These are phyloP conservation scores for Ceratobasidium sp. DNA, from an alignment of 1,284 basidiomycete genomes.

Conservation along the genomic window DNA sequence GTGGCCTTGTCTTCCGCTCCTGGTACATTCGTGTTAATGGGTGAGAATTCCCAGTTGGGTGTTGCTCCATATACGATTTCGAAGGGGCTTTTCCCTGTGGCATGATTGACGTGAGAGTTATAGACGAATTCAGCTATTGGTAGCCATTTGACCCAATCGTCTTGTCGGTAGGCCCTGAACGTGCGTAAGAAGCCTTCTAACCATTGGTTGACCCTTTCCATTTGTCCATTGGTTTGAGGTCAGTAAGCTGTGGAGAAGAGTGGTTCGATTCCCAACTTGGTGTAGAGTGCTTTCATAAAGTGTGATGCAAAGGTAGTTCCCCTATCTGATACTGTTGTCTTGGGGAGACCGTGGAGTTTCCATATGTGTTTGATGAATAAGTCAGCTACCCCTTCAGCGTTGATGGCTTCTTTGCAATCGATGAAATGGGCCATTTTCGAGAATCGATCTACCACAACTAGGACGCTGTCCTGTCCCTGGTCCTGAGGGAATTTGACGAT, in stretches of 20 bases:
- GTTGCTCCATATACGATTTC: too few relatives aligned
- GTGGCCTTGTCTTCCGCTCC: too few relatives aligned
- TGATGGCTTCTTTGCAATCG: slow-evolving; percentile 23
- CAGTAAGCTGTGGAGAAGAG: slow-evolving; percentile 48
- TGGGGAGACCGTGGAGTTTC: slow-evolving; percentile 42
- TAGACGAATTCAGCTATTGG: too few relatives aligned
- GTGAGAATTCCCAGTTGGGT: too few relatives aligned
- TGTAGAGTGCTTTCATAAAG: slow-evolving; percentile 46
- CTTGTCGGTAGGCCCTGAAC: too few relatives aligned
- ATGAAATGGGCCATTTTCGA: slow-evolving; percentile 50
- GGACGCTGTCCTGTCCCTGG: slow-evolving; percentile 47
- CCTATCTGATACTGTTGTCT: slow-evolving; percentile 48
- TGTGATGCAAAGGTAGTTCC: slow-evolving; percentile 46
- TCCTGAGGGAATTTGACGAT: slow-evolving; percentile 49
- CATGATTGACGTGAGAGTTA: too few relatives aligned
- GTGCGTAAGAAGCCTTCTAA: slow-evolving; percentile 52
- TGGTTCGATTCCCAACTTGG: slow-evolving; percentile 49
- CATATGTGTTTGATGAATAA: slow-evolving; percentile 42
- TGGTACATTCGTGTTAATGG: too few relatives aligned
- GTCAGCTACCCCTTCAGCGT: too few relatives aligned
- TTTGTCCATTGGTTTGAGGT: slow-evolving; percentile 55
- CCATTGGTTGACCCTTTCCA: slow-evolving; percentile 54
- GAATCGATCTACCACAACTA: slow-evolving; percentile 50
- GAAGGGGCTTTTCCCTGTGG: too few relatives aligned
- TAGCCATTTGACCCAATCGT: too few relatives aligned